These are phyloP conservation scores for Lithospermum erythrorhizon DNA, from an alignment of 257 asterid genomes.

Conservation along the genomic window DNA sequence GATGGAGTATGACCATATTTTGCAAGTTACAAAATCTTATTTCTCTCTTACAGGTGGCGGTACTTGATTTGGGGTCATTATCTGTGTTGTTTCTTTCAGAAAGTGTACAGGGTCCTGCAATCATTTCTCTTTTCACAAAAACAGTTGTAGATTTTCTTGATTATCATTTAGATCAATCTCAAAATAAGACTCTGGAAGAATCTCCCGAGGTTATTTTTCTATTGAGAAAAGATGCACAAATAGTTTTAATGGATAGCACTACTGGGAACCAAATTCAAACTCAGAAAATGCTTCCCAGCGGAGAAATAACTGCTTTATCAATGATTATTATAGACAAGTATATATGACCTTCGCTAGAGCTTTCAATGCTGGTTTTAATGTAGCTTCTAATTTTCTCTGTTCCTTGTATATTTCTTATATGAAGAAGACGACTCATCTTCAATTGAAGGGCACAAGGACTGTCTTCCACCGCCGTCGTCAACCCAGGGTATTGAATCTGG, in stretches of 20 bases:
- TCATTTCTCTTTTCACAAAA: slow-evolving; percentile 47
- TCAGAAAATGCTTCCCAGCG: slow-evolving; percentile 39
- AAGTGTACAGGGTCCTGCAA: slow-evolving; percentile 36
- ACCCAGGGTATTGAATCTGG: slow-evolving; percentile 30
- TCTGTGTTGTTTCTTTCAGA: slow-evolving; percentile 67
- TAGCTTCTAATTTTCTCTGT: slow-evolving; percentile 15
- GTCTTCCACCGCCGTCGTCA: slow-evolving; percentile 11
- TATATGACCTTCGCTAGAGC: slow-evolving; percentile 4
- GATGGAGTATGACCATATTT: neutral
- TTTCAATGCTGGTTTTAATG: neutral
- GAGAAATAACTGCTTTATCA: slow-evolving; percentile 51
- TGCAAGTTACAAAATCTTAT: slow-evolving; percentile 5
- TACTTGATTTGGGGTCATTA: slow-evolving; percentile 56
- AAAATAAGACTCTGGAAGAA: slow-evolving; percentile 28
- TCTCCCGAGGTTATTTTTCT: slow-evolving; percentile 40
- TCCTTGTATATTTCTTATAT: slow-evolving; percentile 15
- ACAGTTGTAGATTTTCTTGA: slow-evolving; percentile 23
- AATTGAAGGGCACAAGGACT: slow-evolving; percentile 32
- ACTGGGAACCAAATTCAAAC: slow-evolving; percentile 41
- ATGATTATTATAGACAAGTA: slow-evolving; percentile 68
- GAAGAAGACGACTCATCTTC: slow-evolving; percentile 38
- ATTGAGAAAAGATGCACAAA: slow-evolving; percentile 55
- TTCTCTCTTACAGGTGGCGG: slow-evolving; percentile 56
- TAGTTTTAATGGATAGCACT: slow-evolving; percentile 49
- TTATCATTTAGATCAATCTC: slow-evolving; percentile 27